Conservation (phyloP, 495 filamentous ascomycete genomes). For the Tuber indicum region DNA sequence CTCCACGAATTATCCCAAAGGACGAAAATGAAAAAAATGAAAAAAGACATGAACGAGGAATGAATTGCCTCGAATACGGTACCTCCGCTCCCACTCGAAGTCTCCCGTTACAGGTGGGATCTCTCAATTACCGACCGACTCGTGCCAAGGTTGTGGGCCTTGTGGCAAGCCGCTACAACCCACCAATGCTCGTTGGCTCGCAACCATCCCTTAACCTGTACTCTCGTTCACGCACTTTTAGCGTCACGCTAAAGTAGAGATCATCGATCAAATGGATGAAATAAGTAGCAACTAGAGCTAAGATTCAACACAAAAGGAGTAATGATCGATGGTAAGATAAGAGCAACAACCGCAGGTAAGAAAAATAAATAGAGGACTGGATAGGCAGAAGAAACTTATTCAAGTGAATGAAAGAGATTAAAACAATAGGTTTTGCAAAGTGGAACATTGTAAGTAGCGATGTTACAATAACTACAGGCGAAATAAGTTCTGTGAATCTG, state of each 20-base stretch:
- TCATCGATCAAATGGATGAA: neutral
- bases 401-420: neutral
- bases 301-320: too few relatives aligned
- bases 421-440: neutral
- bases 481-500: neutral
- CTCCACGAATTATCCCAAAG: too few relatives aligned
- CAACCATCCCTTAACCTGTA: neutral
- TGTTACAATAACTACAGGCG: neutral
- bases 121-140: slow-evolving; percentile 47
- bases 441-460: neutral
- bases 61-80: slow-evolving; percentile 17
- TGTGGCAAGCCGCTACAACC: too few relatives aligned
- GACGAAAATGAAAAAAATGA: too few relatives aligned
- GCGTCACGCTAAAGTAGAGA: neutral
- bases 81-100: slow-evolving; percentile 49
- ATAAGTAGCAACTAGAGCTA: neutral
- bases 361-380: too few relatives aligned
- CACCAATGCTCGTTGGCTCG: too few relatives aligned
- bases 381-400: neutral
- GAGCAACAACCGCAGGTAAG: too few relatives aligned
- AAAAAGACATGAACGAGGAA: neutral
- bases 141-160: too few relatives aligned
- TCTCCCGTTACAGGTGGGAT: slow-evolving; percentile 60
- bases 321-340: too few relatives aligned
- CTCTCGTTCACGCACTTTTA: neutral